A percentile compares a stretch with the other conserved stretches of the same genome.
phyloP scores from a whole-genome alignment of 768 basidiomycete species.

The Rhodocollybia butyracea region DNA sequence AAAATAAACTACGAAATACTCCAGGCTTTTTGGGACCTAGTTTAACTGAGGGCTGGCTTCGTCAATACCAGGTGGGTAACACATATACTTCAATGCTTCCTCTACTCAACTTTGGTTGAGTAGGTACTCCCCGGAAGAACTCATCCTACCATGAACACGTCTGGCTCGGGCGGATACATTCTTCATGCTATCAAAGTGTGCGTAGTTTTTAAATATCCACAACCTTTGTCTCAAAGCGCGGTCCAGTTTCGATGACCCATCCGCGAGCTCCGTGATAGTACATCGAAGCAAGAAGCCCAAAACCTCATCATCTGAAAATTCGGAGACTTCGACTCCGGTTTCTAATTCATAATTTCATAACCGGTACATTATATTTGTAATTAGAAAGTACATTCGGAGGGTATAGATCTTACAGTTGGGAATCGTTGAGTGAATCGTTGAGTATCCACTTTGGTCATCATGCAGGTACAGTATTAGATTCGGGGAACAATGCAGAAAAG shows the following conservation, averaged over 20 bases:
- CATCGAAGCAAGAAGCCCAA: conserved; percentile 35
- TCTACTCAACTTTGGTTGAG: not conserved
- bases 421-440: no score
- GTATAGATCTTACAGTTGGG: no score
- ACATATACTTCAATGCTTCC: not conserved
- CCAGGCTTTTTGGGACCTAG: conserved; percentile 74
- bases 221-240: not conserved
- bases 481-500: conserved; percentile 60
- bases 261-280: conserved; percentile 52
- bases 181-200: conserved; percentile 88
- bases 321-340: not conserved
- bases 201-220: not conserved
- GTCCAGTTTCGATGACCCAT: conserved; percentile 64
- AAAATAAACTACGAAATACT: conserved; percentile 62
- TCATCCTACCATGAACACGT: conserved; percentile 91
- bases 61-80: conserved; percentile 77
- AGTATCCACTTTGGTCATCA: conserved; percentile 5
- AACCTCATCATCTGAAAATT: not conserved
- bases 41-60: conserved; percentile 82
- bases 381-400: no score
- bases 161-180: conserved; percentile 86
- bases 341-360: not conserved
- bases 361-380: no score
- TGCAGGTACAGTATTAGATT: conserved; percentile 22
- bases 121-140: conserved; percentile 91